Conservation (phyloP, 2,329 filamentous ascomycete species). For the Ophiostoma tasmaniense region DNA sequence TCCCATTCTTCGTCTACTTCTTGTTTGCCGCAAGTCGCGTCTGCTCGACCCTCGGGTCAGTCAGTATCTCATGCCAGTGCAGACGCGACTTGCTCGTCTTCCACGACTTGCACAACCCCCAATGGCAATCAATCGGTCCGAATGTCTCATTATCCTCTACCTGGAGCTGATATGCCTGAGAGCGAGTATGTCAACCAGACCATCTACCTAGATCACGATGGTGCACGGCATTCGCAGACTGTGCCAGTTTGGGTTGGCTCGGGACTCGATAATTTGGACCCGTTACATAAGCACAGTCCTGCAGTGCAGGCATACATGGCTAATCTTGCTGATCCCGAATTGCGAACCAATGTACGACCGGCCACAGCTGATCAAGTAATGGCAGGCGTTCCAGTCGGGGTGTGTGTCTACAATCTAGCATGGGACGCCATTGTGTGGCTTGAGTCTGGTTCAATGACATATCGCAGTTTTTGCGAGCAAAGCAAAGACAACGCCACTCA, state of each 20-base stretch:
- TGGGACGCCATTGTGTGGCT: slow-evolving; percentile 43
- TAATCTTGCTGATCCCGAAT: slow-evolving; percentile 29
- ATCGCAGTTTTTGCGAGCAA: neutral
- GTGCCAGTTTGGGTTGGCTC: slow-evolving; percentile 42
- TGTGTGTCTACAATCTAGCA: slow-evolving; percentile 41
- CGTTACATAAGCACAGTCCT: slow-evolving; percentile 10
- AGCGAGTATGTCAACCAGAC: slow-evolving; percentile 23
- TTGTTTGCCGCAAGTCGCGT: neutral
- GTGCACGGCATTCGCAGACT: slow-evolving; percentile 14
- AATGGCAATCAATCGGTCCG: neutral
- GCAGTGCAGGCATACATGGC: slow-evolving; percentile 42
- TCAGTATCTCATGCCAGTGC: neutral
- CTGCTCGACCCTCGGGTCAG: neutral
- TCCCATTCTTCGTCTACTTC: neutral
- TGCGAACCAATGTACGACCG: slow-evolving; percentile 35
- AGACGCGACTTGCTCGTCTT: neutral
- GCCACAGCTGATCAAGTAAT: slow-evolving; percentile 41
- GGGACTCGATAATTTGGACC: slow-evolving; percentile 23
- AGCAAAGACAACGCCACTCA: neutral
- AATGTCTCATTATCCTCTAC: slow-evolving; percentile 15
- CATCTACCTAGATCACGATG: slow-evolving; percentile 25
- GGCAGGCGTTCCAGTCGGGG: slow-evolving; percentile 40
- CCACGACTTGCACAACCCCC: neutral
- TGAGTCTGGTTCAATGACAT: neutral
- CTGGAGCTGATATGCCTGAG: neutral